Evolutionary conservation across 805 yeast genomes (phyloP).

Genomic region (Jamesozyma spencerorum): DNA sequence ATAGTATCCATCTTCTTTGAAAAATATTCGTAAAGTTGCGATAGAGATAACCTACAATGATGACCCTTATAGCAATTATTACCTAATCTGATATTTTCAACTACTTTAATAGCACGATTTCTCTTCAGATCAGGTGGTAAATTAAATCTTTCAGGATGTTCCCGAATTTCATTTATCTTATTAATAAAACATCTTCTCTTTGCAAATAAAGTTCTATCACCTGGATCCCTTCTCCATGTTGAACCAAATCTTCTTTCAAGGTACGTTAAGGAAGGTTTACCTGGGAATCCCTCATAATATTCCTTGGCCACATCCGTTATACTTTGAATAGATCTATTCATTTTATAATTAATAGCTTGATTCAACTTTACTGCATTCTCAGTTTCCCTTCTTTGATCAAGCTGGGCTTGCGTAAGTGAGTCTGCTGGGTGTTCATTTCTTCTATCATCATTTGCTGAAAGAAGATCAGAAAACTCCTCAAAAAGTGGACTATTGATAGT

Average conservation of each 20-base stretch:
- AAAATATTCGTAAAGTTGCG: slow-evolving; percentile 22
- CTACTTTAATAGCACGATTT: slow-evolving; percentile 17
- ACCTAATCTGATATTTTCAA: slow-evolving; percentile 26
- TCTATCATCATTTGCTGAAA: too few species aligned
- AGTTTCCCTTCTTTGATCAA: too few species aligned
- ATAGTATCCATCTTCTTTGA: slow-evolving; percentile 19
- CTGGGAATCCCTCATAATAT: slow-evolving; percentile 24
- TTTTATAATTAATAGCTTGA: slow-evolving; percentile 11
- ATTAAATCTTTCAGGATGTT: slow-evolving; percentile 16
- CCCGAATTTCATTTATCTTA: slow-evolving; percentile 15
- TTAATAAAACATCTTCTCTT: slow-evolving; percentile 24
- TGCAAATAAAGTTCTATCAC: slow-evolving; percentile 23
- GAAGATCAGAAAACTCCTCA: too few species aligned
- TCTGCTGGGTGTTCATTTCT: too few species aligned
- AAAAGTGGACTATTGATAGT: too few species aligned
- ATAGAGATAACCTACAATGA: slow-evolving; percentile 15
- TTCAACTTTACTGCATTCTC: slow-evolving; percentile 1
- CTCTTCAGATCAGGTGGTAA: slow-evolving; percentile 13
- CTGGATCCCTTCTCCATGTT: slow-evolving; percentile 22
- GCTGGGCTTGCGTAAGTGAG: too few species aligned
- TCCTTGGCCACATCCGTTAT: slow-evolving; percentile 24
- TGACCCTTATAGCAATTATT: slow-evolving; percentile 19
- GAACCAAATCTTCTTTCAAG: slow-evolving; percentile 25
- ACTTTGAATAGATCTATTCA: slow-evolving; percentile 21
- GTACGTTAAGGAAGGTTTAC: slow-evolving; percentile 21